Conservation (phyloP, 352 stramenopile genomes). For the Globisporangium recalcitrans region DNA sequence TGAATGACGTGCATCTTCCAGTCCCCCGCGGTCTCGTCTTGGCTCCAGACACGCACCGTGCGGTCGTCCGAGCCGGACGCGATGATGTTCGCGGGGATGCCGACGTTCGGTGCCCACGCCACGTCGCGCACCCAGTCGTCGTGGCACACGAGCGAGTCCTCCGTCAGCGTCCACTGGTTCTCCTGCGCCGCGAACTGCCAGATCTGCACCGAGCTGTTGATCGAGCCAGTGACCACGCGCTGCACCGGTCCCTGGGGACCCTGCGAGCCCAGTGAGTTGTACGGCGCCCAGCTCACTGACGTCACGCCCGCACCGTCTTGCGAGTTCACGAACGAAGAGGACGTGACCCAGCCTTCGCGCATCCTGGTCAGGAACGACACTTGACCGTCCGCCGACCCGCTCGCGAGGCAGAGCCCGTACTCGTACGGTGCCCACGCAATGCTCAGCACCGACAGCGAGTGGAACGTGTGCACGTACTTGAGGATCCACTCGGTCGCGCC, state of each 20-base stretch:
- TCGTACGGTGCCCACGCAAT: slow-evolving; percentile 85
- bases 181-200: slow-evolving; percentile 43
- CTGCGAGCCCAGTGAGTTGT: slow-evolving; percentile 83
- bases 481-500: slow-evolving; percentile 66
- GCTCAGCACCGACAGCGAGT: slow-evolving; percentile 68
- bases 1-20: slow-evolving; percentile 65
- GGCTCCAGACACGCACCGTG: slow-evolving; percentile 76
- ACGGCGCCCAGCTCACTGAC: slow-evolving; percentile 80
- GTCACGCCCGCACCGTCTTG: slow-evolving; percentile 70
- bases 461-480: slow-evolving; percentile 74
- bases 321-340: slow-evolving; percentile 73
- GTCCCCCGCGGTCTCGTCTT: slow-evolving; percentile 52
- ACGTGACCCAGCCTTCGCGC: slow-evolving; percentile 76
- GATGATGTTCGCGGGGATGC: slow-evolving; percentile 76
- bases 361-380: slow-evolving; percentile 81
- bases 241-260: slow-evolving; percentile 56
- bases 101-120: slow-evolving; percentile 76
- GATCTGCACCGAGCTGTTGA: slow-evolving; percentile 54
- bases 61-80: slow-evolving; percentile 80
- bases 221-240: slow-evolving; percentile 70
- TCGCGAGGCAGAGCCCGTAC: slow-evolving; percentile 79
- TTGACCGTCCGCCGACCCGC: slow-evolving; percentile 71
- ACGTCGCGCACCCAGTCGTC: slow-evolving; percentile 84
- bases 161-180: slow-evolving; percentile 38
- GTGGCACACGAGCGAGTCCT: slow-evolving; percentile 52